Conservation (phyloP, 306 rosid genomes). For the Vigna radiata region DNA sequence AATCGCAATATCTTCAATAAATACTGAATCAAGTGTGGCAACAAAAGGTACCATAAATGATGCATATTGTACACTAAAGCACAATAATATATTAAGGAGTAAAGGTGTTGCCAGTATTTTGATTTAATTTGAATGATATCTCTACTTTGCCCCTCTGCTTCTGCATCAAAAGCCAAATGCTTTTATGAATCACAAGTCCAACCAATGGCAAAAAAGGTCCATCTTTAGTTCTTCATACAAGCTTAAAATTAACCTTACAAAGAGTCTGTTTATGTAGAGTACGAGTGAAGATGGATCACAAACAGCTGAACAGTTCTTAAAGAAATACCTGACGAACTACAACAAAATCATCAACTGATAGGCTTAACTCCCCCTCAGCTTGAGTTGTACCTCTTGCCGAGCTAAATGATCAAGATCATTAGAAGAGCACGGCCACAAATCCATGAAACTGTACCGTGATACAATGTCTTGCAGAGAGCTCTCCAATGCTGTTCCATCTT, state of each 20-base stretch:
- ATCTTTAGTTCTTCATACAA: not conserved
- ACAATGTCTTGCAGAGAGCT: slow-evolving; percentile 87
- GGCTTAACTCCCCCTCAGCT: slow-evolving; percentile 83
- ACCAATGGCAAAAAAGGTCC: not conserved
- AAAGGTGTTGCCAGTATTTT: not conserved
- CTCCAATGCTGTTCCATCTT: slow-evolving; percentile 71
- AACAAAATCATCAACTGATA: slow-evolving; percentile 78
- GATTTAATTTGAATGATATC: not conserved
- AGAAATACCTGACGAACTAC: slow-evolving; percentile 81
- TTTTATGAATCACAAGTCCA: slow-evolving; percentile 19
- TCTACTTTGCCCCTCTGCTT: not conserved
- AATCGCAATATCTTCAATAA: not conserved
- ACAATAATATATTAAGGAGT: not conserved
- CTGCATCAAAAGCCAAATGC: not conserved
- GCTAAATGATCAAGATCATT: slow-evolving; percentile 85
- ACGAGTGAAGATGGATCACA: slow-evolving; percentile 15
- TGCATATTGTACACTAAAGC: not conserved
- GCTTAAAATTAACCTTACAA: not conserved
- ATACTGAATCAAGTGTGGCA: slow-evolving; percentile 20
- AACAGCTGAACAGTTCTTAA: slow-evolving; percentile 6
- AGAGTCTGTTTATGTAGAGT: slow-evolving; percentile 7
- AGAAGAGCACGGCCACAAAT: slow-evolving; percentile 91
- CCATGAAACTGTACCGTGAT: slow-evolving; percentile 93
- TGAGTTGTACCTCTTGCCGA: slow-evolving; percentile 73
- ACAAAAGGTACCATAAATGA: not conserved